A percentile compares a stretch with the other conserved stretches of the same genome.
These are phyloP conservation scores for Psilocybe subaeruginosa DNA, from an alignment of 768 basidiomycete genomes.

Conservation along the genomic window DNA sequence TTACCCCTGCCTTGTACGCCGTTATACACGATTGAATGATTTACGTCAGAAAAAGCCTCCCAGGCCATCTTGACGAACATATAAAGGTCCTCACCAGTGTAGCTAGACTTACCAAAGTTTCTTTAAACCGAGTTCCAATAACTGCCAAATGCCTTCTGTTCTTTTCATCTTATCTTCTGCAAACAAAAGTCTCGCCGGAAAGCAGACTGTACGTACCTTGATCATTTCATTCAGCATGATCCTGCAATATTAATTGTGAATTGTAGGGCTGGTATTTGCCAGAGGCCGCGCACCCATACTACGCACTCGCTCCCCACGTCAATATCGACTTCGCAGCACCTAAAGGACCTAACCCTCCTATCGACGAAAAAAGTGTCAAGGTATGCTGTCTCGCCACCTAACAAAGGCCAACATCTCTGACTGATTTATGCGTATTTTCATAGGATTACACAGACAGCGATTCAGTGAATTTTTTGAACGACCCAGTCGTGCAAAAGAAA, in stretches of 20 bases:
- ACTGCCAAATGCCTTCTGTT: conserved; percentile 41
- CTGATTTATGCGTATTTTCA: too few relatives aligned
- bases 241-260: not conserved
- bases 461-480: conserved; percentile 58
- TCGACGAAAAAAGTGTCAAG: conserved; percentile 61
- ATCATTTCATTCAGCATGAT: not conserved
- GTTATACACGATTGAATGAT: too few relatives aligned
- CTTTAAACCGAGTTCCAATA: not conserved
- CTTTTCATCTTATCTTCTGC: conserved; percentile 78
- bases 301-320: conserved; percentile 50
- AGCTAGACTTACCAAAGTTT: too few relatives aligned
- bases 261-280: conserved; percentile 76
- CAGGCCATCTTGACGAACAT: too few relatives aligned
- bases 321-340: conserved; percentile 65
- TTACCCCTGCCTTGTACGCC: too few relatives aligned
- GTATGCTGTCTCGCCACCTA: conserved; percentile 25
- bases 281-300: conserved; percentile 78
- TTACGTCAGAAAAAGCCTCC: too few relatives aligned
- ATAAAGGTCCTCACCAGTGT: too few relatives aligned
- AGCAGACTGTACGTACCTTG: conserved; percentile 44
- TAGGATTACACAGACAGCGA: conserved; percentile 15
- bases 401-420: too few relatives aligned
- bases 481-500: conserved; percentile 53
- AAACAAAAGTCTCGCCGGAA: conserved; percentile 56
- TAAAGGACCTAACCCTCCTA: conserved; percentile 67